phyloP scores from a whole-genome alignment of 805 yeast species.

The Limtongia smithiae region DNA sequence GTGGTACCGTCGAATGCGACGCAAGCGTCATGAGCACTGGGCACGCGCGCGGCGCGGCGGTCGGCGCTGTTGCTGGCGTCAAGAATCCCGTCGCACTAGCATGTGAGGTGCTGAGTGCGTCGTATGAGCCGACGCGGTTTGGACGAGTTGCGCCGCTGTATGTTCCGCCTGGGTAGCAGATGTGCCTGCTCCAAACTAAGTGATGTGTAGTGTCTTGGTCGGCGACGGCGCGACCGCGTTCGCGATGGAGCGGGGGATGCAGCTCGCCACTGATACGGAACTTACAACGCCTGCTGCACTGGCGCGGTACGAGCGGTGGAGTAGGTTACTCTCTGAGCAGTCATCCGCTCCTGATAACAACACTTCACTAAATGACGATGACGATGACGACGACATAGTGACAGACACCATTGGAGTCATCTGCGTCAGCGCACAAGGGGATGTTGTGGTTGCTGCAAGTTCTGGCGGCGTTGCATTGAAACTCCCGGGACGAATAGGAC shows the following conservation, averaged over 20 bases:
- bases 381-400: constrained; percentile 13
- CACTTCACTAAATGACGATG: not conserved
- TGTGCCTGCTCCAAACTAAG: constrained; percentile 1
- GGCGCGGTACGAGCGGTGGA: constrained; percentile 25
- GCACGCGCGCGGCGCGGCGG: constrained; percentile 29
- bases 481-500: constrained; percentile 42
- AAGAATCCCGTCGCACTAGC: constrained; percentile 36
- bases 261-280: constrained; percentile 7
- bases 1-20: constrained; percentile 42
- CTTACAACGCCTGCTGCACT: constrained; percentile 26
- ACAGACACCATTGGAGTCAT: constrained; percentile 44
- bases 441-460: constrained; percentile 37
- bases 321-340: not conserved
- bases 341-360: not conserved
- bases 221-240: constrained; percentile 38
- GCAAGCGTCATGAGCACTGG: constrained; percentile 37
- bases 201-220: constrained; percentile 31
- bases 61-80: constrained; percentile 38
- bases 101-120: constrained; percentile 25
- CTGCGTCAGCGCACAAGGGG: constrained; percentile 31
- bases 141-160: constrained; percentile 29
- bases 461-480: constrained; percentile 43
- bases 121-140: constrained; percentile 11
- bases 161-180: not conserved
- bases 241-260: constrained; percentile 29